Base-by-base conservation (phyloP, 2,329 filamentous ascomycete species). In the Fusarium burgessii region DNA sequence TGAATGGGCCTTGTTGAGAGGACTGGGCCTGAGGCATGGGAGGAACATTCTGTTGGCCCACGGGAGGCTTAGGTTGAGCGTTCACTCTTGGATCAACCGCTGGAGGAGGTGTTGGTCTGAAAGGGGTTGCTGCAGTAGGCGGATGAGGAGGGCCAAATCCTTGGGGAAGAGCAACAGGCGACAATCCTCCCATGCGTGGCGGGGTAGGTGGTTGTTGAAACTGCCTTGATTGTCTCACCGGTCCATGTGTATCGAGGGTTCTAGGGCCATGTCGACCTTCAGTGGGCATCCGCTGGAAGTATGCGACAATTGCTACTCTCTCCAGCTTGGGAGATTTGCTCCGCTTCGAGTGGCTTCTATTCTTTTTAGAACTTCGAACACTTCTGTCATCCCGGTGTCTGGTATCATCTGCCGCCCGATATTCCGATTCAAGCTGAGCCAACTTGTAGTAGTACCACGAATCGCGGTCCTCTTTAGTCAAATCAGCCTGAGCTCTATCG, bases 361-460 rank as follows among this genome's bases (percentile, higher is more conserved):
- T 50, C 42, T 66, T 76, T 57, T 67, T 75, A 18, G 66, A 65
- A 36, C 72, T 71, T n/a, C 66, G 74, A 13, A 63, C 58, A 27
- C 68, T 71, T 29, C 69, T 72, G 25, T 67, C 69, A 33, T 71
- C 67, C 25, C 62, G 74, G 46, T 68, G 58, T 27, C 66, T 76
- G 36, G 40, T 41, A 35, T 75, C 71, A 15, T 71, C 68, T 25
- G 80, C 67, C 40, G 74, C 71, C 56, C 75, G 79, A 7, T 80
- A 71, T 58, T 81, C 78, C 29, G 80, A 80, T 40, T 86, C 82
- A 10, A 87, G 74, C 72, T 87, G 86, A 17, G 77, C 82, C 7
- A 88, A 75, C 18, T 78, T 77, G 64, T 82, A 83, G 29, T 79
- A 72, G 61, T 78, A 87, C 9, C 80, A 79, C 4, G 45, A 58